phyloP scores from a whole-genome alignment of 2,329 filamentous ascomycete genomes.

The Ceratocystis harringtonii region DNA sequence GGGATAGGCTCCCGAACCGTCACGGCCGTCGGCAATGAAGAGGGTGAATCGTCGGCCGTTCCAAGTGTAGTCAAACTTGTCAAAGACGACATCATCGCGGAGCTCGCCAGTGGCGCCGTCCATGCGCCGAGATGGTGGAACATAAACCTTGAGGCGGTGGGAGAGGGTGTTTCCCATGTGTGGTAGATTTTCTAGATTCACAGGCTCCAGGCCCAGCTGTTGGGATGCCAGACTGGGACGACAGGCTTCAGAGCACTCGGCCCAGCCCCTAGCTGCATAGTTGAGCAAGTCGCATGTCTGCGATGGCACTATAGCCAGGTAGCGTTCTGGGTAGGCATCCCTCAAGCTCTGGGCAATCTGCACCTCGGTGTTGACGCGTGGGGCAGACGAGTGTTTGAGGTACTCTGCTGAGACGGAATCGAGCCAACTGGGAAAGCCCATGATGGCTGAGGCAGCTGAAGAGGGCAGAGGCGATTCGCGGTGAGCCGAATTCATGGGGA shows the following conservation, averaged over 20 bases:
- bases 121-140: constrained; percentile 29
- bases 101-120: constrained; percentile 27
- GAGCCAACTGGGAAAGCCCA: constrained; percentile 18
- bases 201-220: not conserved
- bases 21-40: constrained; percentile 30
- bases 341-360: constrained; percentile 29
- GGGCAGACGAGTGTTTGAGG: constrained; percentile 29
- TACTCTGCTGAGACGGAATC: constrained; percentile 14
- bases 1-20: constrained; percentile 25
- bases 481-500: not conserved
- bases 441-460: not conserved
- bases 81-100: constrained; percentile 25
- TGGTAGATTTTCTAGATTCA: not conserved
- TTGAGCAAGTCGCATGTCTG: constrained; percentile 27
- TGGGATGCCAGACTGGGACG: not conserved
- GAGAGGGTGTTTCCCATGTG: constrained; percentile 19
- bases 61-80: constrained; percentile 32
- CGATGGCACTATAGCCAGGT: constrained; percentile 28
- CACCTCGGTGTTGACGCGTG: constrained; percentile 30
- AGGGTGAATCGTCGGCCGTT: constrained; percentile 29
- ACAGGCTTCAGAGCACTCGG: constrained; percentile 17
- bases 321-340: constrained; percentile 30
- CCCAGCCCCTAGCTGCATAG: constrained; percentile 30
- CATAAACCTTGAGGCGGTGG: constrained; percentile 28
- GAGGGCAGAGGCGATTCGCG: not conserved